Evolutionary conservation across 2,329 filamentous ascomycete genomes (phyloP), one percentile per base, ranked within the genome.

Genomic region (Nemania sp.): DNA sequence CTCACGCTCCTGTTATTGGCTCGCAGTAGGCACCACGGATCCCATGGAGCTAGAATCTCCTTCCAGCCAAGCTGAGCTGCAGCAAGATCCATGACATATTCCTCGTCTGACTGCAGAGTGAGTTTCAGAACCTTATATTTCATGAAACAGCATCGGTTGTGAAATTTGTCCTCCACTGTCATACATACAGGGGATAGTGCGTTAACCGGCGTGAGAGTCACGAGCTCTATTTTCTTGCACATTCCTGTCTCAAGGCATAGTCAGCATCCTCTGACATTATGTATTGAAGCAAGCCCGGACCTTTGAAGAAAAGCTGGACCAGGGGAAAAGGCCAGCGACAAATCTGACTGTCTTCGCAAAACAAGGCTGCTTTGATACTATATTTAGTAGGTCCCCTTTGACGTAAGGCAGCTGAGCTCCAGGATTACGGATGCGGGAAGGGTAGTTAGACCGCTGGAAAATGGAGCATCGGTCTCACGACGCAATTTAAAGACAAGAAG

Each of bases 31-130:
- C 7, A 5, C 48, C 50, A 60, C 8, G 39, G 23, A 15, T 5
- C 6, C 49, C 49, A 61, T 11, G 58, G 58, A 3, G 49, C 39
- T 8, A 61, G 37, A 8, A 22, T 42, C 30, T 61, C 58, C 11
- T 36, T 34, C 56, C 56, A 61, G 15, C 58, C 58, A 33, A 56
- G 43, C 17, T 54, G 49, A n/a, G 46, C 31, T 3, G 12, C 46
- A 1, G 45, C 46, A 23, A 56, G 45, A 17, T 61, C 56, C 14
- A 61, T 24, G 19, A 37, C 49, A 14, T 59, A 61, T 6, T 44
- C 19, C 19, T 59, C 58, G 23, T 23, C 30, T n/a, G 49, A 49
- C 19, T 12, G 11, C 20, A 59, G 30, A 2, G 34, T 51, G n/a
- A 59, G 11, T 22, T 20, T 50, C 5, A 61, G n/a, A 4, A 39